phyloP scores from a whole-genome alignment of 2,329 filamentous ascomycete genomes.

The Colletotrichum sp. region DNA sequence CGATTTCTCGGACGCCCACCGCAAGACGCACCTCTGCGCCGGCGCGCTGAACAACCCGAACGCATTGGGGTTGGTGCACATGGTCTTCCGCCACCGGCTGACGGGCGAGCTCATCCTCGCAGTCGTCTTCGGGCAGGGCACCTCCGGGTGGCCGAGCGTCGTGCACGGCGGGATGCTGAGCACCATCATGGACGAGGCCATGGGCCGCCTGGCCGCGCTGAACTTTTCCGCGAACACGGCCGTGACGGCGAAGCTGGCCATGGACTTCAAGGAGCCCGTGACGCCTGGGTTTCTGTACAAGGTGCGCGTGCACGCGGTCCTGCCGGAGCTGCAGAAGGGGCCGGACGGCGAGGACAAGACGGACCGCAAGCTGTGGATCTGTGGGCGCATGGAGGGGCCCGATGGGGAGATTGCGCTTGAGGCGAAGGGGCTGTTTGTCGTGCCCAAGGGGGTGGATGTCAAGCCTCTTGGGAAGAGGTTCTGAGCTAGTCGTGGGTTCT shows the following conservation, averaged over 20 bases:
- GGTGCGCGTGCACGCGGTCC: not conserved
- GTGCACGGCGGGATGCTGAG: slow-evolving; percentile 42
- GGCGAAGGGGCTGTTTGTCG: slow-evolving; percentile 19
- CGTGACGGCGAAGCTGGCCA: slow-evolving; percentile 11
- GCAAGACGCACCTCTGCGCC: slow-evolving; percentile 38
- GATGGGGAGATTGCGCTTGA: not conserved
- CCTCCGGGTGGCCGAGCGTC: slow-evolving; percentile 35
- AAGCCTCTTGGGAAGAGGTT: slow-evolving; percentile 11
- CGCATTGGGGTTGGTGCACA: slow-evolving; percentile 36
- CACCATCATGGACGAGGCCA: slow-evolving; percentile 42
- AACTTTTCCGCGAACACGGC: slow-evolving; percentile 10
- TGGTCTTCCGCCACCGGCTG: slow-evolving; percentile 33
- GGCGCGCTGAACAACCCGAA: slow-evolving; percentile 31
- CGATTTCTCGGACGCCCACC: not conserved
- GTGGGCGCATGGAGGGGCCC: slow-evolving; percentile 9
- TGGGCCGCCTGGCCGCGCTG: slow-evolving; percentile 28
- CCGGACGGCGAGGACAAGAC: slow-evolving; percentile 13
- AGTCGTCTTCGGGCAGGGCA: slow-evolving; percentile 35
- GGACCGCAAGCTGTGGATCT: slow-evolving; percentile 18
- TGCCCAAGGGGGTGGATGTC: slow-evolving; percentile 12
- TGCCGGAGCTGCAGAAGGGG: slow-evolving; percentile 5
- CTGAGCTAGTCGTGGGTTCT: not conserved
- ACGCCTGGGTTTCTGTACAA: slow-evolving; percentile 2
- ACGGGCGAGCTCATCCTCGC: slow-evolving; percentile 33
- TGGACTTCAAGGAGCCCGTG: slow-evolving; percentile 14